Evolutionary conservation across 139 green algal genomes (phyloP).

Genomic region (Chloropicon primus): DNA sequence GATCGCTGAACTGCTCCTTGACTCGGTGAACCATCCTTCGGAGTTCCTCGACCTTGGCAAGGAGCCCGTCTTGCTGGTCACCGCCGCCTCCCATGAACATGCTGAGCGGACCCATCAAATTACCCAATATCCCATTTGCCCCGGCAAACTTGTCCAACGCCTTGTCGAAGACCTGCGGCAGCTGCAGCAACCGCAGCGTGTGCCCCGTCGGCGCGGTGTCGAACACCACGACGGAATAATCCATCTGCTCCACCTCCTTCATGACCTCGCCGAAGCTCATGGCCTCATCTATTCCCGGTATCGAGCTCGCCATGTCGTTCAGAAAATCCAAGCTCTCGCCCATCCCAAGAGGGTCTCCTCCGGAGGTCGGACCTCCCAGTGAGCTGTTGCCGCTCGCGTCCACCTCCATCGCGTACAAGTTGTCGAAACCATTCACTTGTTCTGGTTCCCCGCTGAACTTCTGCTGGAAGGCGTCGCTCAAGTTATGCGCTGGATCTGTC

Average conservation of each 20-base stretch:
- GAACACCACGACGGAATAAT: conserved; percentile 91
- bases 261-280: conserved; percentile 98
- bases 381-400: conserved; percentile 68
- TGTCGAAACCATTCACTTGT: conserved; percentile 70
- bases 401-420: conserved; percentile 94
- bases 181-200: conserved; percentile 89
- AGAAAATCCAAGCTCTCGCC: conserved; percentile 50
- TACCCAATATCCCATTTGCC: conserved; percentile 23
- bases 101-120: conserved; percentile 12
- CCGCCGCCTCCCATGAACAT: conserved; percentile 21
- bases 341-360: conserved; percentile 25
- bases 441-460: conserved; percentile 81
- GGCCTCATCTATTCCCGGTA: conserved; percentile 93
- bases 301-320: conserved; percentile 66
- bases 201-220: conserved; percentile 89
- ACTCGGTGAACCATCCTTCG: conserved; percentile 43
- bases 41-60: conserved; percentile 2
- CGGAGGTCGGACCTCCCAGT: conserved; percentile 40
- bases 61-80: conserved; percentile 10
- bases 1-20: conserved; percentile 85
- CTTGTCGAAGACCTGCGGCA: conserved; percentile 87
- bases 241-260: conserved; percentile 90
- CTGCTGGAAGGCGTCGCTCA: conserved; percentile 87
- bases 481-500: conserved; percentile 91
- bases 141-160: conserved; percentile 75